Evolutionary conservation across 2,329 filamentous ascomycete genomes (phyloP).

Genomic region (Epichloe gansuensis): DNA sequence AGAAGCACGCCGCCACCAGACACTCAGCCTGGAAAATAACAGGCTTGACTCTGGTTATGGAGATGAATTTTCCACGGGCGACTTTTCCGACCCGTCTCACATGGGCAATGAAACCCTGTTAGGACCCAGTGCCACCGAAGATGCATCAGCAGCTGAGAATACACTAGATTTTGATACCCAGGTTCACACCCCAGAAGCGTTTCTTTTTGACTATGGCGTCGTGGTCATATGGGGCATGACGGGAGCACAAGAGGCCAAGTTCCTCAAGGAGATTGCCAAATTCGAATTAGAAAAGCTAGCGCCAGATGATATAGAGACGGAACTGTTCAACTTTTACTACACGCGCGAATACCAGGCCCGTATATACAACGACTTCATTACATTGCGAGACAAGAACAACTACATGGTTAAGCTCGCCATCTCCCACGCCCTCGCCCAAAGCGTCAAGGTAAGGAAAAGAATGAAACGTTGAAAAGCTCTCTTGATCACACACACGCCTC

Average conservation of each 20-base stretch:
- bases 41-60: conserved; percentile 19
- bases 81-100: conserved; percentile 14
- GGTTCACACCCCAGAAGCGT: conserved; percentile 86
- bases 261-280: conserved; percentile 85
- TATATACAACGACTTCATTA: conserved; percentile 99
- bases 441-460: conserved; percentile 57
- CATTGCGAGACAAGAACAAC: conserved; percentile 80
- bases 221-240: conserved; percentile 99
- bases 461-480: neutral
- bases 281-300: conserved; percentile 87
- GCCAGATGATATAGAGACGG: conserved; percentile 81
- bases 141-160: conserved; percentile 27
- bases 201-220: conserved; percentile 94
- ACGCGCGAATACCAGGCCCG: conserved; percentile 93
- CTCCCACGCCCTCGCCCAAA: conserved; percentile 88
- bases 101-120: conserved; percentile 21
- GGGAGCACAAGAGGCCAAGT: conserved; percentile 73
- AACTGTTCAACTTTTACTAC: conserved; percentile 99
- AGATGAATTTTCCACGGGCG: conserved; percentile 17
- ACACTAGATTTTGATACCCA: conserved; percentile 70
- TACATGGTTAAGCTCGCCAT: conserved; percentile 98
- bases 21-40: conserved; percentile 43
- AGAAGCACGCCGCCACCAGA: conserved; percentile 33
- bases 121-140: conserved; percentile 22
- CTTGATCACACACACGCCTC: neutral